phyloP scores from a whole-genome alignment of 2,329 filamentous ascomycete species.

The Corniculantispora saksenae region DNA sequence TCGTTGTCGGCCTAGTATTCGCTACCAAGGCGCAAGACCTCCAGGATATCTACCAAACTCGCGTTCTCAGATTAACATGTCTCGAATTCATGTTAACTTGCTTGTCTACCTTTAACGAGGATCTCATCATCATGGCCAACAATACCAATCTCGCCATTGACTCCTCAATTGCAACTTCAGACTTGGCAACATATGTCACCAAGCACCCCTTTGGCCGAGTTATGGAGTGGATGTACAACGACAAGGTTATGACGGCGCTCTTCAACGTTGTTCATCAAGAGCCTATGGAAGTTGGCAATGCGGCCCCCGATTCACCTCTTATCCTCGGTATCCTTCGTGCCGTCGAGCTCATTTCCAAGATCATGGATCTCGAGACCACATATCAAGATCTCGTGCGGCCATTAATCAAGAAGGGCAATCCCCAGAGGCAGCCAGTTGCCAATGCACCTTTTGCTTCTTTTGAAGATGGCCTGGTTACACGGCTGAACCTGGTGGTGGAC shows the following conservation, averaged over 20 bases:
- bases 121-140: constrained; percentile 83
- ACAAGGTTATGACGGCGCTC: constrained; percentile 77
- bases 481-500: constrained; percentile 76
- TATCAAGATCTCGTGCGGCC: constrained; percentile 88
- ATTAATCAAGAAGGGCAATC: constrained; percentile 66
- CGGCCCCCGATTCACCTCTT: constrained; percentile 75
- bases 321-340: constrained; percentile 76
- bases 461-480: constrained; percentile 84
- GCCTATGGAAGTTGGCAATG: constrained; percentile 68
- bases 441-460: constrained; percentile 78
- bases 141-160: constrained; percentile 76
- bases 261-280: constrained; percentile 81
- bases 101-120: constrained; percentile 87
- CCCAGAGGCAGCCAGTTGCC: constrained; percentile 62
- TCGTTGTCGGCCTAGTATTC: constrained; percentile 79
- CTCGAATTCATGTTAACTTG: constrained; percentile 81
- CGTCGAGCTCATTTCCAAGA: constrained; percentile 80
- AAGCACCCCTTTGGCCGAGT: constrained; percentile 91
- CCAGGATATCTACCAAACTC: constrained; percentile 66
- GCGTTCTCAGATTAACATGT: constrained; percentile 75
- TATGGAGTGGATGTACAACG: constrained; percentile 98
- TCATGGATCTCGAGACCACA: constrained; percentile 85
- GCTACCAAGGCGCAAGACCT: constrained; percentile 66
- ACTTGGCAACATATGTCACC: constrained; percentile 76
- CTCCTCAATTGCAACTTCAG: constrained; percentile 69